These are phyloP conservation scores for Basipetospora sp. DNA, from an alignment of 2,329 filamentous ascomycete genomes.

Conservation along the genomic window DNA sequence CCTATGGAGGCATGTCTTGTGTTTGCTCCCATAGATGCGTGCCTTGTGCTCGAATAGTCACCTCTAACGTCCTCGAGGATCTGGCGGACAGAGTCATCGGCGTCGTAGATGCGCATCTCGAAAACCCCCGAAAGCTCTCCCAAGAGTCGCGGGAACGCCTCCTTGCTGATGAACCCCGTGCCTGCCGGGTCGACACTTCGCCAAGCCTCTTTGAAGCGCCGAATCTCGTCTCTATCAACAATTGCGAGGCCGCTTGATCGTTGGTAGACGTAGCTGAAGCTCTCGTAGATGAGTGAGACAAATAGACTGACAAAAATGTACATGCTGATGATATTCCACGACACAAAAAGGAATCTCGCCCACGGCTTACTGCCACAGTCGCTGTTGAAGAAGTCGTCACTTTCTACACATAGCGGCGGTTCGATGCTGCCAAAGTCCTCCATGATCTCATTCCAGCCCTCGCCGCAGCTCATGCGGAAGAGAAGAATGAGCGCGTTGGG, in stretches of 20 bases:
- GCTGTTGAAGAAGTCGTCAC: slow-evolving; percentile 60
- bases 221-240: slow-evolving; percentile 83
- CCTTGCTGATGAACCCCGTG: slow-evolving; percentile 78
- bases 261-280: slow-evolving; percentile 98
- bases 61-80: slow-evolving; percentile 73
- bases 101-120: slow-evolving; percentile 90
- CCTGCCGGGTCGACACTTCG: slow-evolving; percentile 86
- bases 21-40: slow-evolving; percentile 36
- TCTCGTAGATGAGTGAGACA: slow-evolving; percentile 96
- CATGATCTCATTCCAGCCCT: slow-evolving; percentile 96
- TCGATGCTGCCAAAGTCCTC: slow-evolving; percentile 76
- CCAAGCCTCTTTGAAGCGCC: slow-evolving; percentile 97
- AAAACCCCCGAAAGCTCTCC: slow-evolving; percentile 91
- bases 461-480: slow-evolving; percentile 83
- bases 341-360: slow-evolving; percentile 79
- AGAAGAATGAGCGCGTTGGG: slow-evolving; percentile 86
- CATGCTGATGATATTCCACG: slow-evolving; percentile 99
- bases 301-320: slow-evolving; percentile 98
- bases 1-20: slow-evolving; percentile 35
- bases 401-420: slow-evolving; percentile 66
- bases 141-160: slow-evolving; percentile 73
- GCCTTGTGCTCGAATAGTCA: slow-evolving; percentile 34
- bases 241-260: slow-evolving; percentile 82
- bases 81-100: slow-evolving; percentile 71
- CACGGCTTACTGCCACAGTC: slow-evolving; percentile 86